Evolutionary conservation across 2,329 filamentous ascomycete species (phyloP).

Genomic region (Scorias spongiosa): DNA sequence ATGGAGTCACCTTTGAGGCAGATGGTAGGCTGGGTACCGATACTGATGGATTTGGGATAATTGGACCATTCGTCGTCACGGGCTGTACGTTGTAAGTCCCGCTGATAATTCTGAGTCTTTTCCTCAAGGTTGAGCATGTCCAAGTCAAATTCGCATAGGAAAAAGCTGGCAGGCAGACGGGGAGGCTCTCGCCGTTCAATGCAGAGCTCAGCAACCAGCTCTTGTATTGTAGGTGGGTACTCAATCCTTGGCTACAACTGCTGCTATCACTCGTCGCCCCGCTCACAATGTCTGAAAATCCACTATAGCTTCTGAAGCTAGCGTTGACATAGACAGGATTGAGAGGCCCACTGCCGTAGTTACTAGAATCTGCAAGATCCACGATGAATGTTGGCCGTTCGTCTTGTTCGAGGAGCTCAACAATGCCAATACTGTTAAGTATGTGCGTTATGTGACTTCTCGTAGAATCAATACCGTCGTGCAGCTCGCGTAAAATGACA

Average conservation of each 20-base stretch:
- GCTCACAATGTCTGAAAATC: conserved; percentile 41
- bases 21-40: neutral
- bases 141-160: conserved; percentile 51
- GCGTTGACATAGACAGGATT: conserved; percentile 54
- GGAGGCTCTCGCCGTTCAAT: conserved; percentile 37
- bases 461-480: conserved; percentile 21
- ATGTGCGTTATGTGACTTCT: conserved; percentile 27
- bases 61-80: neutral
- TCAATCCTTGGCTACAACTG: conserved; percentile 18
- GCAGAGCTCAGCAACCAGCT: conserved; percentile 48
- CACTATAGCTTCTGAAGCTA: conserved; percentile 43
- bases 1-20: neutral
- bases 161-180: conserved; percentile 40
- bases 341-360: conserved; percentile 38
- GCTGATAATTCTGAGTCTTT: conserved; percentile 53
- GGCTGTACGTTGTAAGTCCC: conserved; percentile 23
- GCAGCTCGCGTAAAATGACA: conserved; percentile 3
- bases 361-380: conserved; percentile 46
- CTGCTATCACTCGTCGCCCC: conserved; percentile 26
- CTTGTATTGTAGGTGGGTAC: conserved; percentile 50
- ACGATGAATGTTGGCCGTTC: conserved; percentile 62
- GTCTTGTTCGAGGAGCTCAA: conserved; percentile 63
- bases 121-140: conserved; percentile 55
- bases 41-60: neutral
- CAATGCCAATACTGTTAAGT: conserved; percentile 49